Evolutionary conservation across 108 stramenopile genomes (phyloP).

Genomic region (Conticribra weissflogii): DNA sequence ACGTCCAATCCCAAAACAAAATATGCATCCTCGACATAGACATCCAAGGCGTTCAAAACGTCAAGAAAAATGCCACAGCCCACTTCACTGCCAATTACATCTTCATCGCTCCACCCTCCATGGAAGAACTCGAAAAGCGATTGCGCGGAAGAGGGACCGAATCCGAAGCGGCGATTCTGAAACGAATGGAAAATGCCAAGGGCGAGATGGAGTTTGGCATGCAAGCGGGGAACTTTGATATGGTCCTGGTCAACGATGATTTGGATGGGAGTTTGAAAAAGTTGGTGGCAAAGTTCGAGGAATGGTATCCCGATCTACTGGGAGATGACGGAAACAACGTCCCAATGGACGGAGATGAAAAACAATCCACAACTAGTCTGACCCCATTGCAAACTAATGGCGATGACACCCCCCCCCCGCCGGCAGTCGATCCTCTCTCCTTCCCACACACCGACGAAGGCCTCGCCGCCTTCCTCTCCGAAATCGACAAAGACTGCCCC

Average conservation of each 20-base stretch:
- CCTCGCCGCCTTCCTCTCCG: slow-evolving; percentile 20
- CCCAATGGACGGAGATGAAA: neutral
- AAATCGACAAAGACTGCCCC: slow-evolving; percentile 39
- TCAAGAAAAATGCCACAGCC: slow-evolving; percentile 48
- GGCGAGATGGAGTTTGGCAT: slow-evolving; percentile 92
- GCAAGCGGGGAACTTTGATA: slow-evolving; percentile 61
- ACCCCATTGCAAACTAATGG: neutral
- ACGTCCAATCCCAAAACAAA: slow-evolving; percentile 76
- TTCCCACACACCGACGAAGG: slow-evolving; percentile 35
- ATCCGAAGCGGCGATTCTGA: slow-evolving; percentile 79
- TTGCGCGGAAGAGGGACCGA: slow-evolving; percentile 92
- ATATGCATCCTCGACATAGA: slow-evolving; percentile 97
- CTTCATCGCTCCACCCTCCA: slow-evolving; percentile 93
- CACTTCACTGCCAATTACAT: slow-evolving; percentile 54
- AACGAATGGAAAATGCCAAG: slow-evolving; percentile 82
- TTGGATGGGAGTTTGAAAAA: slow-evolving; percentile 61
- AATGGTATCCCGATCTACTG: slow-evolving; percentile 72
- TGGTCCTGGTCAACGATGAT: slow-evolving; percentile 60
- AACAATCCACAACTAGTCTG: neutral
- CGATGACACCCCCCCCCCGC: slow-evolving; percentile 6
- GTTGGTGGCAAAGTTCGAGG: slow-evolving; percentile 54
- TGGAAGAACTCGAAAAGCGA: slow-evolving; percentile 87
- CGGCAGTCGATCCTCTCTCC: slow-evolving; percentile 34
- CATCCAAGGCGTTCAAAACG: slow-evolving; percentile 74
- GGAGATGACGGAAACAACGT: neutral